Evolutionary conservation across 148 eudicot species (phyloP).

Genomic region (Dysphania ambrosioides): DNA sequence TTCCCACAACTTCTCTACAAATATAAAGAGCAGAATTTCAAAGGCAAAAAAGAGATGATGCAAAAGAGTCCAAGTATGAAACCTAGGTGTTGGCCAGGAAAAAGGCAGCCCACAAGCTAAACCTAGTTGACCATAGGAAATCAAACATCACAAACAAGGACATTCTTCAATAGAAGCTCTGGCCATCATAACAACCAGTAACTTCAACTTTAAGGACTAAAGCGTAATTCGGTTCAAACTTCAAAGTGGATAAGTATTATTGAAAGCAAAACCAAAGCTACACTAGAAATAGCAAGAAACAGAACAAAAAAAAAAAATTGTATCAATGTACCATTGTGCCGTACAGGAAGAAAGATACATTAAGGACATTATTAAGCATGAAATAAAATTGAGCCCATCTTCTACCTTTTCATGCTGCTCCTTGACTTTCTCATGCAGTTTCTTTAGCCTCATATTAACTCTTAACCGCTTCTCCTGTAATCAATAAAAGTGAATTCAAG

Average conservation of each 20-base stretch:
- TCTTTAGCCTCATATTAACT: slow-evolving; percentile 69
- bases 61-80: not conserved
- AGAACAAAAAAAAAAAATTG: too few relatives aligned
- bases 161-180: not conserved
- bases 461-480: slow-evolving; percentile 60
- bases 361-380: not conserved
- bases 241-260: not conserved
- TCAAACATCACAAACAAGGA: not conserved
- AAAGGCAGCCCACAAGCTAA: not conserved
- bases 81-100: not conserved
- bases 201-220: not conserved
- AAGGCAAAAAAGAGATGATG: not conserved
- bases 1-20: not conserved
- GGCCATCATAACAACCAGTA: not conserved
- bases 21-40: not conserved
- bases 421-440: slow-evolving; percentile 66
- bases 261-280: not conserved
- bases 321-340: too few relatives aligned
- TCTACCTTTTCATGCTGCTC: slow-evolving; percentile 68
- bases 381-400: slow-evolving; percentile 4
- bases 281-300: not conserved
- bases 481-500: not conserved
- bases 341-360: not conserved
- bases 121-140: not conserved
- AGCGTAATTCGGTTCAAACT: not conserved